A percentile compares a stretch with the other conserved stretches of the same genome.
Evolutionary conservation across 257 asterid genomes (phyloP).

Genomic region (Catharanthus roseus): DNA sequence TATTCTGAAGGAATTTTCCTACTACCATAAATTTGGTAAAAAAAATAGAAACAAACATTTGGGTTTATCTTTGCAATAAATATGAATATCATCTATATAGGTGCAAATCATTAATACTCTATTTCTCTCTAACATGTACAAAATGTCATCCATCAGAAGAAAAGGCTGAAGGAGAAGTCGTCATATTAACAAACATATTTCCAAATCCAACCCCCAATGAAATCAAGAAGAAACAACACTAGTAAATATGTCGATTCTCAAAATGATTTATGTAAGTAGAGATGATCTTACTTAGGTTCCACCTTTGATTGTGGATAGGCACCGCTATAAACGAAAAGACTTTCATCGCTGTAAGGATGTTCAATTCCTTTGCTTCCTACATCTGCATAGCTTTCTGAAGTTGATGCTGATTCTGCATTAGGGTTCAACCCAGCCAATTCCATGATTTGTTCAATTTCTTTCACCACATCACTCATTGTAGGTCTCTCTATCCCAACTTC

Average conservation of each 20-base stretch:
- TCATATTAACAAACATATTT: neutral
- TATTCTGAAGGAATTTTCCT: no score
- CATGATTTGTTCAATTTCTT: slow-evolving; percentile 74
- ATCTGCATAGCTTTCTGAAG: slow-evolving; percentile 68
- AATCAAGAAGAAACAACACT: neutral
- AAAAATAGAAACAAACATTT: no score
- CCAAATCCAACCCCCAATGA: neutral
- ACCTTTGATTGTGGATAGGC: slow-evolving; percentile 33
- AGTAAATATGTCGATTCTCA: neutral
- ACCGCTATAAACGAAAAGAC: slow-evolving; percentile 56
- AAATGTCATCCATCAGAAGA: no score
- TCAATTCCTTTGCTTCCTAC: slow-evolving; percentile 32
- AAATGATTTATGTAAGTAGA: neutral
- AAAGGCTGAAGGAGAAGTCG: no score
- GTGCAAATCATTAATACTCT: no score
- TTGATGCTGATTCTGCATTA: slow-evolving; percentile 61
- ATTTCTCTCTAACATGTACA: neutral
- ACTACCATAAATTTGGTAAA: no score
- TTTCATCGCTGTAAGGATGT: slow-evolving; percentile 72
- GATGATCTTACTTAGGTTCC: slow-evolving; percentile 53
- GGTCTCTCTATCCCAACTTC: slow-evolving; percentile 59
- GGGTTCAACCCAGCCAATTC: slow-evolving; percentile 75
- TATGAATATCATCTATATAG: no score
- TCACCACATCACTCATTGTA: slow-evolving; percentile 73
- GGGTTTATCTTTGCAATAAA: no score